Evolutionary conservation across 2,329 filamentous ascomycete genomes (phyloP).

Genomic region (Nemania abortiva): DNA sequence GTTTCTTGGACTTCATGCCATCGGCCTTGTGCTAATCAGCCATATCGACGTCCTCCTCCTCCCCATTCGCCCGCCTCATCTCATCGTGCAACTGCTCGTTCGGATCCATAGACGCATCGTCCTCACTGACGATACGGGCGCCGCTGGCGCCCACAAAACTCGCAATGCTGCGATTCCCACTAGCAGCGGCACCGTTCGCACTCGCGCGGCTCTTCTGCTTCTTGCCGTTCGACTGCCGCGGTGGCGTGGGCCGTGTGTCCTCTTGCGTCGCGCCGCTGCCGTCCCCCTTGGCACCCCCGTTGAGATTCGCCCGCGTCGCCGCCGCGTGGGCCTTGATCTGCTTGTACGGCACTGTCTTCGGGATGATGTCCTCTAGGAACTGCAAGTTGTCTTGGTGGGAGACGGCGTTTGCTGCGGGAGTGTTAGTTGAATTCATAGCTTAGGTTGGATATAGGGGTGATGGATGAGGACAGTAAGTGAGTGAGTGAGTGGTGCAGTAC

Average conservation of each 20-base stretch:
- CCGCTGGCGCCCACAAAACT: slow-evolving; percentile 42
- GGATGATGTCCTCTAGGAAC: slow-evolving; percentile 91
- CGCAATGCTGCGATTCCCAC: slow-evolving; percentile 39
- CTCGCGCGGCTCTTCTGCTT: slow-evolving; percentile 52
- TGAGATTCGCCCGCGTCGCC: slow-evolving; percentile 62
- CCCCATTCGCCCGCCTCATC: slow-evolving; percentile 60
- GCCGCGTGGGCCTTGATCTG: slow-evolving; percentile 76
- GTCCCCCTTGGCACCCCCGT: slow-evolving; percentile 50
- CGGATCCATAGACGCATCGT: slow-evolving; percentile 56
- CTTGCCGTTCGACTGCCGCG: slow-evolving; percentile 54
- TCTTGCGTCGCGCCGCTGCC: slow-evolving; percentile 21
- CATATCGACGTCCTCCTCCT: slow-evolving; percentile 69
- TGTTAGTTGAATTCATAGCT: slow-evolving; percentile 1
- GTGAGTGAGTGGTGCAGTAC: slow-evolving; percentile 57
- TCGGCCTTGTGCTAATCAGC: slow-evolving; percentile 56
- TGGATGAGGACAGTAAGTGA: background rate
- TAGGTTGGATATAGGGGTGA: slow-evolving; percentile 23
- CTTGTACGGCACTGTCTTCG: slow-evolving; percentile 84
- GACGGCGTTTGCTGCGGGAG: slow-evolving; percentile 78
- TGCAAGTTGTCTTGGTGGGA: slow-evolving; percentile 92
- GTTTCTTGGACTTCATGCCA: no score
- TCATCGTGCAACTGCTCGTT: slow-evolving; percentile 68
- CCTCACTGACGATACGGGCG: slow-evolving; percentile 46
- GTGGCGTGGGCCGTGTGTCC: slow-evolving; percentile 47
- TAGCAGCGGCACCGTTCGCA: slow-evolving; percentile 23